Base-by-base conservation (phyloP, 2,329 filamentous ascomycete species). In the Bipolaris zeicola region DNA sequence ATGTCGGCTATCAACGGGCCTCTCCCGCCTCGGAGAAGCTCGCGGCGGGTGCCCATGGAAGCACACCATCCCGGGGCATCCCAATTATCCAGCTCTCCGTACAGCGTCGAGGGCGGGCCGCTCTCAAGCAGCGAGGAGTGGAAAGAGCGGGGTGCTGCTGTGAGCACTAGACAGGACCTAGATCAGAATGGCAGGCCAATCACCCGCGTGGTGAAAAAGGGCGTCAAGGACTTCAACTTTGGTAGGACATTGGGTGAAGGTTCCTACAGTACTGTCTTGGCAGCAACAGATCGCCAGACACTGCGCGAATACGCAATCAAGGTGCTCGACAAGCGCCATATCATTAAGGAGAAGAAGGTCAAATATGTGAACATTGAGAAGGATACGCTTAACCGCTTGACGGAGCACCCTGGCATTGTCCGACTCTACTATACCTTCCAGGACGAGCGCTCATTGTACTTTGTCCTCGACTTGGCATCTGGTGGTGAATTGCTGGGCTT, bases 361-460 rank as follows among this genome's bases (percentile, higher is more conserved):
- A 99, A 99, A 82, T 99, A 99, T 72, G 95, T 99, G 77, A 99
- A 98, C 78, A 99, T 99, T 69, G 95, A 99, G 78, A 97, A 97
- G 80, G 94, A 99, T 78, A 98, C 95, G 0, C 82, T 99, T 53
- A 99, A 99, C 73, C 88, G 95, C 61, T 82, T 99, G 55, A 98
- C 94, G 3, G 94, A 99, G 62, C 95, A 99, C 71, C 95, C 95
- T 6, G 95, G 95, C 18, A 94, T 99, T 57, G 93, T 99, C 55
- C 90, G 95, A 61, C 83, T 99, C 41, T 99, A 98, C 78, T 99
- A 99, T 78, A 99, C 95, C 1, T 99, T 99, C 72, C 95, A 99
- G 76, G 95, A 99, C 76, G 94, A 98, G 74, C 86, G 90, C 20
- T 98, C 93, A 3, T 82, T 99, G 3, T 99, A 99, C 79, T 99